phyloP scores from a whole-genome alignment of 202 grass and related monocot genomes.

The Tripidium arundinaceum region DNA sequence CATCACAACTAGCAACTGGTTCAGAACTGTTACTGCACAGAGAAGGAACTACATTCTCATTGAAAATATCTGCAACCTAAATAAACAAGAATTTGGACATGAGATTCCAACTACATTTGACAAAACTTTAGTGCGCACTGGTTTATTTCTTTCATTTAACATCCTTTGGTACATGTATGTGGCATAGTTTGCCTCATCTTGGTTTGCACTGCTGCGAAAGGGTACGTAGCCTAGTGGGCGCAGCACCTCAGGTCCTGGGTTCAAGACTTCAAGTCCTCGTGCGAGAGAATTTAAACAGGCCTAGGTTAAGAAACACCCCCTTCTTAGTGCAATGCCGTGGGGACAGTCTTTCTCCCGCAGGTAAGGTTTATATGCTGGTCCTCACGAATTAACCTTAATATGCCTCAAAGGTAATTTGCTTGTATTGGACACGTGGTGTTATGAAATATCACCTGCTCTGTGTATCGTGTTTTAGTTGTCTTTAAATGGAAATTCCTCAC shows the following conservation, averaged over 20 bases:
- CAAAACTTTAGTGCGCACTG: not conserved
- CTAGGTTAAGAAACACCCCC: not conserved
- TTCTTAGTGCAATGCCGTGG: not conserved
- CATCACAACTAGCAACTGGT: slow-evolving; percentile 19
- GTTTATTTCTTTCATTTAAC: slow-evolving; percentile 13
- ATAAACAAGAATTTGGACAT: slow-evolving; percentile 13
- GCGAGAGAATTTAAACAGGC: not conserved
- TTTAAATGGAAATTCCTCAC: slow-evolving; percentile 11
- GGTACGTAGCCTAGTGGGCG: not conserved
- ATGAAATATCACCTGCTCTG: not conserved
- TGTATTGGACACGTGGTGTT: not conserved
- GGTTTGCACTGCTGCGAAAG: not conserved
- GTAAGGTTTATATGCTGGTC: slow-evolving; percentile 36
- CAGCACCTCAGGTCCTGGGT: not conserved
- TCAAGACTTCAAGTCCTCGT: not conserved
- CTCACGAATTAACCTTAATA: slow-evolving; percentile 54
- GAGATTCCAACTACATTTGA: not conserved
- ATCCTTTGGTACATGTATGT: not conserved
- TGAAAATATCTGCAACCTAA: slow-evolving; percentile 23
- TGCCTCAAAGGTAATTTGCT: slow-evolving; percentile 48
- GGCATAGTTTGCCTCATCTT: not conserved
- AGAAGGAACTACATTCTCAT: not conserved
- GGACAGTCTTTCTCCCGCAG: not conserved
- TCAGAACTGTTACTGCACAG: slow-evolving; percentile 7
- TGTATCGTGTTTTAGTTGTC: not conserved